Conservation (phyloP, 345 rosid genomes). For the Pugionium cornutum region DNA sequence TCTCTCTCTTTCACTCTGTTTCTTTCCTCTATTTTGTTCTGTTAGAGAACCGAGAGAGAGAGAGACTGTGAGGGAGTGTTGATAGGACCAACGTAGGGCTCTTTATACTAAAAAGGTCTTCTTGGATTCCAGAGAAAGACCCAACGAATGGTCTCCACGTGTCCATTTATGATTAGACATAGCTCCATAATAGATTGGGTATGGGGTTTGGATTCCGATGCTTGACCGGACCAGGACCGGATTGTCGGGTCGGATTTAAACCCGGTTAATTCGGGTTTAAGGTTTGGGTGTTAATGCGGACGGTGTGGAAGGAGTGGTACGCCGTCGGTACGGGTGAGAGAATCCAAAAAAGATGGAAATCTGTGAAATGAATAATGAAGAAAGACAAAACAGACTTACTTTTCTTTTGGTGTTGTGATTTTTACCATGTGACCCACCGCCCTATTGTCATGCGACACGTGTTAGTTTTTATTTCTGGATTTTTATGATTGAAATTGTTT, state of each 20-base stretch:
- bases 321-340: slow-evolving; percentile 43
- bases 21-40: slow-evolving; percentile 2
- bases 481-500: slow-evolving; percentile 25
- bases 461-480: slow-evolving; percentile 33
- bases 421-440: slow-evolving; percentile 42
- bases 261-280: slow-evolving; percentile 6
- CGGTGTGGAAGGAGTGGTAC: slow-evolving; percentile 28
- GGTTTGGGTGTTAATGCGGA: slow-evolving; percentile 13
- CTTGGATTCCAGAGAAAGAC: slow-evolving; percentile 68
- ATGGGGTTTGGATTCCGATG: slow-evolving; percentile 47
- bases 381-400: not conserved
- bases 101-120: slow-evolving; percentile 56
- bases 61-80: slow-evolving; percentile 13
- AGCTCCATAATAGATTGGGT: slow-evolving; percentile 32
- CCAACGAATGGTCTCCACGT: slow-evolving; percentile 53
- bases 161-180: slow-evolving; percentile 36
- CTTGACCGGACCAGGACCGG: slow-evolving; percentile 49
- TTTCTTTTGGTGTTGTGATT: not conserved
- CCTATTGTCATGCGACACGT: slow-evolving; percentile 39
- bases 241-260: not conserved
- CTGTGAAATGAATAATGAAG: slow-evolving; percentile 36
- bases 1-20: slow-evolving; percentile 24
- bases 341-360: slow-evolving; percentile 29
- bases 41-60: slow-evolving; percentile 13
- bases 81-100: slow-evolving; percentile 25